Conservation (phyloP, 805 yeast genomes). For the Diddensiella santjacobensis region DNA sequence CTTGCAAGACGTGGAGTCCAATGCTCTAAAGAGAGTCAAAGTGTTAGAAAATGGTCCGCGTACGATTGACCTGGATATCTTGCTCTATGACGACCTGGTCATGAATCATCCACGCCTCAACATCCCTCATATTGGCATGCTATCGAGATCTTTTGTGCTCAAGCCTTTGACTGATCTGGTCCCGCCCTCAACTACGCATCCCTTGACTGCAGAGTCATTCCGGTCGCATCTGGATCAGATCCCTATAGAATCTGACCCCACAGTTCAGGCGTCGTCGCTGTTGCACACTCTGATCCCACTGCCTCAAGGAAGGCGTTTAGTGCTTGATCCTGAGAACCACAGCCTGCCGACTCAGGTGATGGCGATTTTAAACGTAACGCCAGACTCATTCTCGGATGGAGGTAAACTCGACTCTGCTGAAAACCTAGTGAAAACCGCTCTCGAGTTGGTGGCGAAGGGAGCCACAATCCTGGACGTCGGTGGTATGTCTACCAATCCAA, state of each 20-base stretch:
- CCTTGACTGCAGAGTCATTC: conserved; percentile 80
- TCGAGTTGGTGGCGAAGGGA: conserved; percentile 50
- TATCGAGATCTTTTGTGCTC: conserved; percentile 85
- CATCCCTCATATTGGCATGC: conserved; percentile 84
- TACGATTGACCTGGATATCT: conserved; percentile 81
- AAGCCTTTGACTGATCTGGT: conserved; percentile 83
- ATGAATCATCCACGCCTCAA: conserved; percentile 56
- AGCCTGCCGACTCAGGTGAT: conserved; percentile 60
- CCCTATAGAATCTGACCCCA: conserved; percentile 34
- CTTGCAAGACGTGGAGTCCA: conserved; percentile 76
- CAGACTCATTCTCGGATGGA: conserved; percentile 95
- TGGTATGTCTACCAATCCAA: conserved; percentile 92
- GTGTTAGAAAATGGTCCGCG: conserved; percentile 89
- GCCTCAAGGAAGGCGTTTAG: conserved; percentile 29
- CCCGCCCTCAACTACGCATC: conserved; percentile 65
- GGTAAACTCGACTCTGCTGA: conserved; percentile 44
- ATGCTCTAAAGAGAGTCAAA: conserved; percentile 65
- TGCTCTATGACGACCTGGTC: conserved; percentile 60
- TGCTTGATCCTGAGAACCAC: conserved; percentile 45
- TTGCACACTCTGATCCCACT: conserved; percentile 23
- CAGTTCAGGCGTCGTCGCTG: conserved; percentile 25
- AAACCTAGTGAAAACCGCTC: conserved; percentile 44
- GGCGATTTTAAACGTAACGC: conserved; percentile 88
- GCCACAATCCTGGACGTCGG: conserved; percentile 87
- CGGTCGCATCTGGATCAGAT: conserved; percentile 61